These are phyloP conservation scores for Syzygium jambos DNA, from an alignment of 345 rosid genomes.

Conservation along the genomic window DNA sequence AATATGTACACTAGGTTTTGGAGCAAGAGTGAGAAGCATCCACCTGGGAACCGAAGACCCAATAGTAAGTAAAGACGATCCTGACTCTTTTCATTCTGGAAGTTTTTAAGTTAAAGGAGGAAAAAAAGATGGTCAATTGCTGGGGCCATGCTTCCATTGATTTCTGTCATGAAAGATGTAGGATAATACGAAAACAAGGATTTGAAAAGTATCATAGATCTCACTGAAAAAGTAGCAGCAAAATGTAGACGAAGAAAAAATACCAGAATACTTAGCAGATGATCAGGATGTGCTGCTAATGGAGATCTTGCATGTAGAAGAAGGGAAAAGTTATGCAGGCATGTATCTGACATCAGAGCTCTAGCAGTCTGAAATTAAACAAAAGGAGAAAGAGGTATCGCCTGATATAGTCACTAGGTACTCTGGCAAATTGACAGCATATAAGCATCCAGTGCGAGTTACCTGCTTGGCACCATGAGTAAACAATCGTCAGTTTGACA, in stretches of 20 bases:
- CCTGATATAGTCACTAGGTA: not conserved
- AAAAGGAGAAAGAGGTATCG: not conserved
- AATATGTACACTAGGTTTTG: slow-evolving; percentile 66
- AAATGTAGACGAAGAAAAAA: not conserved
- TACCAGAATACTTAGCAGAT: not conserved
- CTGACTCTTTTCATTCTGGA: not conserved
- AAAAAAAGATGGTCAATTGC: not conserved
- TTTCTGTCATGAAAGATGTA: not conserved
- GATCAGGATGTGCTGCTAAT: not conserved
- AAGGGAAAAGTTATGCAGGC: not conserved
- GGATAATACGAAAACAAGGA: not conserved
- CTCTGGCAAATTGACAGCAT: not conserved
- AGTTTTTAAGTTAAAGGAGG: not conserved
- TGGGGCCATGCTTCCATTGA: not conserved
- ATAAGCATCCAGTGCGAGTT: not conserved
- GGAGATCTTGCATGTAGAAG: not conserved
- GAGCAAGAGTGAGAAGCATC: slow-evolving; percentile 53
- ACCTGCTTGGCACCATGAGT: not conserved
- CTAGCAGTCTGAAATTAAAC: not conserved
- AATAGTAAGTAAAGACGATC: slow-evolving; percentile 25
- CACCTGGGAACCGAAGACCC: slow-evolving; percentile 50
- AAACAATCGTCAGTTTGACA: not conserved
- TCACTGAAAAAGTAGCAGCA: not conserved
- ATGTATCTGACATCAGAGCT: not conserved
- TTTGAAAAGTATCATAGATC: not conserved